Base-by-base conservation (phyloP, 1,284 basidiomycete genomes). In the Coriolopsis trogii region DNA sequence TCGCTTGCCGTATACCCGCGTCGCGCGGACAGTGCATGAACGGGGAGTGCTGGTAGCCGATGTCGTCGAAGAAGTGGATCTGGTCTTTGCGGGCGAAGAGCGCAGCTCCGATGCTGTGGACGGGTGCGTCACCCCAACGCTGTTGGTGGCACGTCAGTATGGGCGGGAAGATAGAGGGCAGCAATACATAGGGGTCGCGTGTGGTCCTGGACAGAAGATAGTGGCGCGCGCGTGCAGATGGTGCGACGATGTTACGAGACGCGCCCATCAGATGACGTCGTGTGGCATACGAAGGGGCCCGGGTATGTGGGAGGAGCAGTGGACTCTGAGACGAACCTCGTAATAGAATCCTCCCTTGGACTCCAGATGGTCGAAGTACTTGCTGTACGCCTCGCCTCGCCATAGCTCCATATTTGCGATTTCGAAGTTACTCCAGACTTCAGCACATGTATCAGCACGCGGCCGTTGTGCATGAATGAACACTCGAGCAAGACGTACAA, bases 101-200 rank as follows among this genome's bases (percentile, higher is more conserved):
- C 5, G 81, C 79, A 0, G 81, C 87, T 9, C 80, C 89, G 46
- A 92, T 88, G 39, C 82, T 84, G 66, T 92, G 89, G 1, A 92
- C 84, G 0, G 89, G 91, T 1, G 91, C 91, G 65, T 93, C 89
- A 34, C 89, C 89, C 87, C 86, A 88, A 33, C 85, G 76, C 77
- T 79, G 41, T 13, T 7, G 26, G 23, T 16, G 12, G n/a, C 9
- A 29, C 10, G 26, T 30, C 25, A 34, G 13, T 13, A 4, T 16
- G 21, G 13, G 16, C 3, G 39, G 7, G 39, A 20, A 33, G 28
- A 24, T 24, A 5, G 13, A 25, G 34, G 4, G 36, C 16, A 10
- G 18, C 28, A 20, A 37, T 31, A 24, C 23, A 10, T 13, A 25
- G 13, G 24, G 21, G 30, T 15, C 24, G 18, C 20, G n/a, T n/a